A percentile compares a stretch with the other conserved stretches of the same genome.
Evolutionary conservation across 768 basidiomycete species (phyloP).

Genomic region (Auricularia sp.): DNA sequence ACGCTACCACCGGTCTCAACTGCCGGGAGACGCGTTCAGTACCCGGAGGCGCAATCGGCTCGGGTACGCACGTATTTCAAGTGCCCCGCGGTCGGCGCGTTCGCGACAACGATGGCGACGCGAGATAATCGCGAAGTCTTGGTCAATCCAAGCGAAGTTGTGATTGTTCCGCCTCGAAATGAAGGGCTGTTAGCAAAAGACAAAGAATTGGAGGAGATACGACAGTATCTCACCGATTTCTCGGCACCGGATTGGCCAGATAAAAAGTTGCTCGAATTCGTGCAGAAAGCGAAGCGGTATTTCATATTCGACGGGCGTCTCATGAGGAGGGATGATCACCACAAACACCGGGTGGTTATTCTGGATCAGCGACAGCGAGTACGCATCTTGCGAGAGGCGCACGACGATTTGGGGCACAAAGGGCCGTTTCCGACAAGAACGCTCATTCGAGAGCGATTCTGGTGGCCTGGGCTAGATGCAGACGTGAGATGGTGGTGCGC

Average conservation of each 20-base stretch:
- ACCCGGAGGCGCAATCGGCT: not conserved
- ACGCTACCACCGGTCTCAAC: not conserved
- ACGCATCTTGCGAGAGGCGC: slow-evolving; percentile 11
- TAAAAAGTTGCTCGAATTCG: not conserved
- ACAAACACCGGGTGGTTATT: slow-evolving; percentile 5
- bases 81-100: not conserved
- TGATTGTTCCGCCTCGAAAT: not conserved
- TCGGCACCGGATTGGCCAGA: not conserved
- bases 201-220: not conserved
- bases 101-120: too few species aligned
- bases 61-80: not conserved
- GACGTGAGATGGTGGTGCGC: slow-evolving; percentile 25
- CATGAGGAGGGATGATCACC: slow-evolving; percentile 15
- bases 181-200: too few species aligned
- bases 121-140: too few species aligned
- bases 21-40: not conserved
- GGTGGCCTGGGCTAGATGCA: slow-evolving; percentile 17
- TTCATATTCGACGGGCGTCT: slow-evolving; percentile 13
- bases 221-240: not conserved
- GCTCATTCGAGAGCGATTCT: slow-evolving; percentile 11
- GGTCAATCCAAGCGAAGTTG: not conserved
- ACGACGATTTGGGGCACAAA: slow-evolving; percentile 15
- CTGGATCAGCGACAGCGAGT: slow-evolving; percentile 4
- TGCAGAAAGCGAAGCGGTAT: not conserved
- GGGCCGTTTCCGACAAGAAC: slow-evolving; percentile 9